Conservation (phyloP, 2,329 filamentous ascomycete genomes). For the Trichoderma harzianum region DNA sequence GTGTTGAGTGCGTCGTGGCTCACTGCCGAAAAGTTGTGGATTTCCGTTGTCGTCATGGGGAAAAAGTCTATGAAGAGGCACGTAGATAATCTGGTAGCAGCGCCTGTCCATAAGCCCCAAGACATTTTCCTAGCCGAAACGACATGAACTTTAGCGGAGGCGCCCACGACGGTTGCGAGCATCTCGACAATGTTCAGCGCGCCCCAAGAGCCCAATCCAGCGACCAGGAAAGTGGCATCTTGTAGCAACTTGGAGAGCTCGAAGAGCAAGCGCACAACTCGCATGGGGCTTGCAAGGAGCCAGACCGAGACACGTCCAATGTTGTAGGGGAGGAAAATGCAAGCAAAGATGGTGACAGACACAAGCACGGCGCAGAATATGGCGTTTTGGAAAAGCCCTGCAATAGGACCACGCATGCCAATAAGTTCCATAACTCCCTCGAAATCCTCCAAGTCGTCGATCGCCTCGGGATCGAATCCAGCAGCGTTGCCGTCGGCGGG, state of each 20-base stretch:
- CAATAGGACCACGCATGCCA: constrained; percentile 90
- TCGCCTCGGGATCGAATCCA: constrained; percentile 69
- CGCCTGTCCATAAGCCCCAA: constrained; percentile 41
- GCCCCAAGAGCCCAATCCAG: constrained; percentile 52
- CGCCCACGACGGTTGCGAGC: constrained; percentile 34
- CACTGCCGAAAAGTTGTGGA: constrained; percentile 72
- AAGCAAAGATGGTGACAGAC: constrained; percentile 77
- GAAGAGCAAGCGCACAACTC: constrained; percentile 70
- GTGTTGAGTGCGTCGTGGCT: constrained; percentile 67
- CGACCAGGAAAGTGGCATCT: constrained; percentile 65
- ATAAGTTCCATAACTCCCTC: constrained; percentile 95
- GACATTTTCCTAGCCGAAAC: constrained; percentile 37
- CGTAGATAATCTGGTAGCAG: constrained; percentile 46
- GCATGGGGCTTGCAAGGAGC: constrained; percentile 73
- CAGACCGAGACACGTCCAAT: constrained; percentile 82
- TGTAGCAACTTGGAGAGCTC: constrained; percentile 74
- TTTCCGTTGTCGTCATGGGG: constrained; percentile 56
- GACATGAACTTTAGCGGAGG: constrained; percentile 30
- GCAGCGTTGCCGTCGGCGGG: constrained; percentile 43
- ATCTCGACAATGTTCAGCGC: constrained; percentile 39
- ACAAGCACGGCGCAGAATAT: constrained; percentile 92
- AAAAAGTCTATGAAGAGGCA: constrained; percentile 50
- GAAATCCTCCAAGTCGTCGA: constrained; percentile 87
- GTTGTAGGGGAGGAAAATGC: constrained; percentile 89
- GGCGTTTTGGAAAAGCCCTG: constrained; percentile 87